Evolutionary conservation across 495 filamentous ascomycete genomes (phyloP).

Genomic region (Antarctomyces pellizariae): DNA sequence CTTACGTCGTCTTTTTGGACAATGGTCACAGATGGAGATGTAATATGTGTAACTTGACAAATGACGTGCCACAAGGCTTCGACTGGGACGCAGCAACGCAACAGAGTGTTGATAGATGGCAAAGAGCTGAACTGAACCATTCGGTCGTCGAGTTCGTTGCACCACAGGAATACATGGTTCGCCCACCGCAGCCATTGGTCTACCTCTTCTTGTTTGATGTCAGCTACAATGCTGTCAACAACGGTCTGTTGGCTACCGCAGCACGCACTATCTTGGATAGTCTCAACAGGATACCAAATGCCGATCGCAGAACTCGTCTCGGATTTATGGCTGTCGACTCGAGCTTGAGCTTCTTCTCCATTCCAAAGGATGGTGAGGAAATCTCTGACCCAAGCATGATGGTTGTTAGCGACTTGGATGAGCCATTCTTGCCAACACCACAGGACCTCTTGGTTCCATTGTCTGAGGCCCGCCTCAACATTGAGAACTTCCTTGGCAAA

Average conservation of each 20-base stretch:
- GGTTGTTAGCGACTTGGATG: constrained; percentile 86
- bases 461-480: constrained; percentile 67
- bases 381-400: constrained; percentile 70
- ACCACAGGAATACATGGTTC: constrained; percentile 98
- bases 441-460: constrained; percentile 81
- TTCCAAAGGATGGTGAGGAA: constrained; percentile 70
- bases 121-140: constrained; percentile 78
- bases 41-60: constrained; percentile 98
- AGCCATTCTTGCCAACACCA: constrained; percentile 89
- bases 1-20: constrained; percentile 86
- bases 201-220: constrained; percentile 96
- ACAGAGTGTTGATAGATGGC: constrained; percentile 72
- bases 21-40: constrained; percentile 96
- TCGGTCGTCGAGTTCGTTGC: constrained; percentile 91
- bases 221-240: constrained; percentile 76
- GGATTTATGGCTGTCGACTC: constrained; percentile 94
- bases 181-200: constrained; percentile 89
- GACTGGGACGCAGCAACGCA: constrained; percentile 89
- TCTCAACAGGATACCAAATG: constrained; percentile 89
- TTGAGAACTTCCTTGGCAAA: constrained; percentile 76
- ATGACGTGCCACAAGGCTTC: constrained; percentile 94
- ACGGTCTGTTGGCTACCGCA: constrained; percentile 80
- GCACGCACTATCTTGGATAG: constrained; percentile 90
- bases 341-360: constrained; percentile 83
- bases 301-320: constrained; percentile 72